Conservation (phyloP, 257 asterid genomes). For the Solanum tarapatanum region DNA sequence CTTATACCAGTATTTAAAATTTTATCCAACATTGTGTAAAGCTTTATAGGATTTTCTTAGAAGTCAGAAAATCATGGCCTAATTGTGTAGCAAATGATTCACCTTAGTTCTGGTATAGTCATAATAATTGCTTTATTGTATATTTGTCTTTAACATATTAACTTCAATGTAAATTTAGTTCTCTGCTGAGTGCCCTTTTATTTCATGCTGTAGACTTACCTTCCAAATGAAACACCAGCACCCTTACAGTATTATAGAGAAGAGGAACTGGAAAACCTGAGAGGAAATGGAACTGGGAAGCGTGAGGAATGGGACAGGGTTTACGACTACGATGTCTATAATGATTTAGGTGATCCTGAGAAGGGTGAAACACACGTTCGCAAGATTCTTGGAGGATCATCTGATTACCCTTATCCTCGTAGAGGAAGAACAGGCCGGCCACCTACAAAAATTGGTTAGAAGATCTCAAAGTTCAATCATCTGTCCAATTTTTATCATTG, state of each 20-base stretch:
- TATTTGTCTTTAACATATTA: neutral
- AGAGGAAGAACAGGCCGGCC: constrained; percentile 69
- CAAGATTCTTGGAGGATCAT: constrained; percentile 21
- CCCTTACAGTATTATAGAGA: constrained; percentile 11
- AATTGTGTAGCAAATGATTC: neutral
- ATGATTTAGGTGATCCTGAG: constrained; percentile 32
- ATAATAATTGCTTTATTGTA: neutral
- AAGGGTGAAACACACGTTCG: constrained; percentile 4
- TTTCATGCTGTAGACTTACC: constrained; percentile 9
- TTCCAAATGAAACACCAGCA: constrained; percentile 24
- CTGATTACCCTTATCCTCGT: constrained; percentile 39
- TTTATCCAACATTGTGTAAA: neutral
- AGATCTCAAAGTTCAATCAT: neutral
- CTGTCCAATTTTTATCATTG: neutral
- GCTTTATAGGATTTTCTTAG: neutral
- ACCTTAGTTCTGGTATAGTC: neutral
- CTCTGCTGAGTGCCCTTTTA: neutral
- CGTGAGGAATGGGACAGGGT: constrained; percentile 34
- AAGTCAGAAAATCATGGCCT: neutral
- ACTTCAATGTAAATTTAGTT: neutral
- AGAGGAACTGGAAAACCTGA: constrained; percentile 15
- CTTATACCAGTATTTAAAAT: neutral
- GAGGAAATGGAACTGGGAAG: constrained; percentile 25
- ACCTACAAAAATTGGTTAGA: constrained; percentile 37
- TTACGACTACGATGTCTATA: constrained; percentile 27